A percentile compares a stretch with the other conserved stretches of the same genome.
Evolutionary conservation across 2,329 filamentous ascomycete genomes (phyloP).

Genomic region (Davidsoniella virescens): DNA sequence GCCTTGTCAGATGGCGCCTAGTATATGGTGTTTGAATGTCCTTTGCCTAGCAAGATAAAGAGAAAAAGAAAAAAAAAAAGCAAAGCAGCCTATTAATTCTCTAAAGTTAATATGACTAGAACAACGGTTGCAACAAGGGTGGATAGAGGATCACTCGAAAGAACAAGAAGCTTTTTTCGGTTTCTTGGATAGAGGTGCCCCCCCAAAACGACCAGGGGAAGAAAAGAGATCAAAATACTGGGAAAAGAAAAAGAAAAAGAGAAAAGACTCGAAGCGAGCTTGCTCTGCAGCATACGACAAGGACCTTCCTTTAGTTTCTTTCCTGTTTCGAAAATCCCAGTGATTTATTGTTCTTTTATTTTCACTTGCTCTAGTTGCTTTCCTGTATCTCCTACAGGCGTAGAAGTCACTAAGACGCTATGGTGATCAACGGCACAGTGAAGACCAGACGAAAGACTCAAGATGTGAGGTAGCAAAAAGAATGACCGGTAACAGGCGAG

Average conservation of each 20-base stretch:
- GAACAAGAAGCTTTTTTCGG: too few relatives aligned
- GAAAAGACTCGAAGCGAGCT: not conserved
- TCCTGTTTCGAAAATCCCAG: not conserved
- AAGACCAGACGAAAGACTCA: not conserved
- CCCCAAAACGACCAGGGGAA: not conserved
- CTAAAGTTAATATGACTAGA: not conserved
- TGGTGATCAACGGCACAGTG: not conserved
- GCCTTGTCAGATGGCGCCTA: too few relatives aligned
- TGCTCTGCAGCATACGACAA: not conserved
- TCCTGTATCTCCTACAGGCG: not conserved
- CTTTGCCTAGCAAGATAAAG: not conserved
- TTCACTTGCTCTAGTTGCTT: not conserved
- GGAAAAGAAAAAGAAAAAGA: conserved; percentile 5
- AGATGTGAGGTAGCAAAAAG: conserved; percentile 1
- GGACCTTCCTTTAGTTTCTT: not conserved
- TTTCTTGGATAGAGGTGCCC: too few relatives aligned
- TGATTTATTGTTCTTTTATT: too few relatives aligned
- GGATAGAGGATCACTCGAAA: too few relatives aligned
- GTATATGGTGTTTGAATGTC: too few relatives aligned
- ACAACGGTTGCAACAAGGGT: too few relatives aligned
- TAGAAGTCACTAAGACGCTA: not conserved
- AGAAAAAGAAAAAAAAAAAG: not conserved
- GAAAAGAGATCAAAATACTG: not conserved
- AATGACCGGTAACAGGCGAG: conserved; percentile 10
- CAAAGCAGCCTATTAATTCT: not conserved